Percentiles rank a stretch among this genome's conserved stretches.
These are phyloP conservation scores for Nowakowskiella sp. DNA, from an alignment of 192 early-diverging fungal genomes.

Conservation along the genomic window DNA sequence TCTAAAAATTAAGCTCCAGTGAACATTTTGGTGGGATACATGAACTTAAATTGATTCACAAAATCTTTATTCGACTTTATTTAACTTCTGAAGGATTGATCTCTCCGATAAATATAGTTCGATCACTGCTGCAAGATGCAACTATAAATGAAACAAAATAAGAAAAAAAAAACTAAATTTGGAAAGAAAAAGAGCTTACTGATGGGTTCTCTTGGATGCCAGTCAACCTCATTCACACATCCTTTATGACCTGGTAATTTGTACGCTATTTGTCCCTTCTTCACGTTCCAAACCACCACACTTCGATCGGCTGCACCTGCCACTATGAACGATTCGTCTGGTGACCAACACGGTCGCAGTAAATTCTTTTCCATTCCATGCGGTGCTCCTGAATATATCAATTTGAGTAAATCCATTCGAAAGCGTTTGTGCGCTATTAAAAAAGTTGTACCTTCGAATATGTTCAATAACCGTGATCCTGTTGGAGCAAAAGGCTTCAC, in stretches of 20 bases:
- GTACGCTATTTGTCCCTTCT: constrained; percentile 73
- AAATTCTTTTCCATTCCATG: constrained; percentile 95
- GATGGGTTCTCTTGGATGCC: constrained; percentile 81
- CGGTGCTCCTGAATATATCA: constrained; percentile 60
- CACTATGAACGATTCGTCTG: constrained; percentile 75
- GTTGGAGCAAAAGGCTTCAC: constrained; percentile 72
- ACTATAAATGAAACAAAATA: constrained; percentile 30
- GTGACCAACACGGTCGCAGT: constrained; percentile 81
- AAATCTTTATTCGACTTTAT: too few relatives aligned
- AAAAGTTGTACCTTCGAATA: constrained; percentile 52
- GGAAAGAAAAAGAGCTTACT: not conserved
- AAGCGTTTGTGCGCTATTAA: not conserved
- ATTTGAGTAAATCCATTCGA: not conserved
- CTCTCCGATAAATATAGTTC: constrained; percentile 83
- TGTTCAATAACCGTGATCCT: constrained; percentile 64
- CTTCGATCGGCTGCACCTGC: constrained; percentile 77
- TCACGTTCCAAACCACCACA: constrained; percentile 83
- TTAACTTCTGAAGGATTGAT: constrained; percentile 37
- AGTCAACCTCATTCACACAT: constrained; percentile 87
- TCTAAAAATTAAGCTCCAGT: not conserved
- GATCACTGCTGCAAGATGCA: constrained; percentile 77
- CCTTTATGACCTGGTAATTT: constrained; percentile 95
- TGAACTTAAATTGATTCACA: too few relatives aligned
- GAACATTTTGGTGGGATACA: not conserved
- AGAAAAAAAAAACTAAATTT: not conserved